Evolutionary conservation across 345 rosid species (phyloP).

Genomic region (Camelina laxa): DNA sequence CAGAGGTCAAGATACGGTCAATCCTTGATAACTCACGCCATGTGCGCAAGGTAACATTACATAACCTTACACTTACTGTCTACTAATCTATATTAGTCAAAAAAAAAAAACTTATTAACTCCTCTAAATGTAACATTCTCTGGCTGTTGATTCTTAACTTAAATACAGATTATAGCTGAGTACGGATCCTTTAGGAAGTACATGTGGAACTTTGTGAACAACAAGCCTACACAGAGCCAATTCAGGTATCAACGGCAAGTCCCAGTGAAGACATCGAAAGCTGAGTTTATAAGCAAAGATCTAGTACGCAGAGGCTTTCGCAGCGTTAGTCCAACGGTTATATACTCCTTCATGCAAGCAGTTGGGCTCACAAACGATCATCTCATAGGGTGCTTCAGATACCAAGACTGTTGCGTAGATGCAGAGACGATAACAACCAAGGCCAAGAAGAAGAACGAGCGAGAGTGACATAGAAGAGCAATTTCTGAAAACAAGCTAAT

Average conservation of each 20-base stretch:
- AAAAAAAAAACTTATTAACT: neutral
- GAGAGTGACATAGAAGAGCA: slow-evolving; percentile 31
- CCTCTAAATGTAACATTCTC: neutral
- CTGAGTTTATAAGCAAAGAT: slow-evolving; percentile 91
- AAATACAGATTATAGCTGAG: slow-evolving; percentile 72
- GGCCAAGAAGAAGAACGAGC: slow-evolving; percentile 38
- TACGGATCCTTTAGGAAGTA: slow-evolving; percentile 83
- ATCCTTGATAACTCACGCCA: slow-evolving; percentile 82
- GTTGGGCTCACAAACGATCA: slow-evolving; percentile 86
- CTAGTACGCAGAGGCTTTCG: slow-evolving; percentile 94
- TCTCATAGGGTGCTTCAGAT: slow-evolving; percentile 84
- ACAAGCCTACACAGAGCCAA: slow-evolving; percentile 74
- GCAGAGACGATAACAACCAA: slow-evolving; percentile 41
- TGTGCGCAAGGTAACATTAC: slow-evolving; percentile 61
- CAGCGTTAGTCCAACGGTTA: slow-evolving; percentile 81
- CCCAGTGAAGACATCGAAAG: slow-evolving; percentile 88
- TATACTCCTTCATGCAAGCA: slow-evolving; percentile 94
- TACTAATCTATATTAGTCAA: slow-evolving; percentile 2
- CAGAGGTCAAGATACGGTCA: slow-evolving; percentile 74
- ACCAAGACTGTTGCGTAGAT: slow-evolving; percentile 69
- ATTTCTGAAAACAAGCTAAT: slow-evolving; percentile 23
- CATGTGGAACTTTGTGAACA: slow-evolving; percentile 92
- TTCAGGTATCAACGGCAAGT: slow-evolving; percentile 87
- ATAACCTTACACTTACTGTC: neutral
- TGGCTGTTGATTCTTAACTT: neutral